phyloP scores from a whole-genome alignment of 768 basidiomycete species.

The Kwoniella dendrophila region DNA sequence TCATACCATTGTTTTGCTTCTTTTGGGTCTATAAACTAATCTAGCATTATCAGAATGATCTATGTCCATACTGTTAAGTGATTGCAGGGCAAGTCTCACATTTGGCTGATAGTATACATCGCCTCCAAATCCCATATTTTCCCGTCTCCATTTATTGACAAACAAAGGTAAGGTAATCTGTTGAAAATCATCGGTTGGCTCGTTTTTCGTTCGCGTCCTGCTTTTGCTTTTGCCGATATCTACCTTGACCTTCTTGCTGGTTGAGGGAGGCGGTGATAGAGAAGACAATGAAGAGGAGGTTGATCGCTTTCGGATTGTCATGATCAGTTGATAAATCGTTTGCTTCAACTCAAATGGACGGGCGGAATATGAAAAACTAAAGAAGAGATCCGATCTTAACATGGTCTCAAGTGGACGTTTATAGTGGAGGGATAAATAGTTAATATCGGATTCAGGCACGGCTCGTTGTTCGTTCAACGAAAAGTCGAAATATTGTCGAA shows the following conservation, averaged over 20 bases:
- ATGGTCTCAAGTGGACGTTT: conserved; percentile 3
- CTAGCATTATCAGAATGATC: too few species aligned
- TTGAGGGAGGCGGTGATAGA: background rate
- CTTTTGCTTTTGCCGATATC: background rate
- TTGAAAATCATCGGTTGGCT: conserved; percentile 42
- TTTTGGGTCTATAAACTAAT: conserved; percentile 48
- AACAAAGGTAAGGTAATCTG: conserved; percentile 36
- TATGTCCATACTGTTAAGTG: background rate
- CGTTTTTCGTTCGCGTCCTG: conserved; percentile 1
- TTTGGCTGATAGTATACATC: conserved; percentile 49
- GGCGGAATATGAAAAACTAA: background rate
- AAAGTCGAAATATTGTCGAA: conserved; percentile 1
- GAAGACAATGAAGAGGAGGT: too few species aligned
- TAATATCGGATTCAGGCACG: conserved; percentile 13
- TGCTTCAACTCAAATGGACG: background rate
- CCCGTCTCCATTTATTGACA: conserved; percentile 28
- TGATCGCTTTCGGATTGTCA: conserved; percentile 2
- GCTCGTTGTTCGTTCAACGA: background rate
- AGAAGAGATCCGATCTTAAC: background rate
- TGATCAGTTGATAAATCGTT: background rate
- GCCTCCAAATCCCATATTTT: conserved; percentile 36
- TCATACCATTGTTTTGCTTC: conserved; percentile 54
- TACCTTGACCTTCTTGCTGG: background rate
- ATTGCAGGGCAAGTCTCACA: conserved; percentile 26
- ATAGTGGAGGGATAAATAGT: conserved; percentile 14